A percentile compares a stretch with the other conserved stretches of the same genome.
These are phyloP conservation scores for Plasmodium falciparum DNA, from an alignment of 169 alveolate species.

Conservation along the genomic window DNA sequence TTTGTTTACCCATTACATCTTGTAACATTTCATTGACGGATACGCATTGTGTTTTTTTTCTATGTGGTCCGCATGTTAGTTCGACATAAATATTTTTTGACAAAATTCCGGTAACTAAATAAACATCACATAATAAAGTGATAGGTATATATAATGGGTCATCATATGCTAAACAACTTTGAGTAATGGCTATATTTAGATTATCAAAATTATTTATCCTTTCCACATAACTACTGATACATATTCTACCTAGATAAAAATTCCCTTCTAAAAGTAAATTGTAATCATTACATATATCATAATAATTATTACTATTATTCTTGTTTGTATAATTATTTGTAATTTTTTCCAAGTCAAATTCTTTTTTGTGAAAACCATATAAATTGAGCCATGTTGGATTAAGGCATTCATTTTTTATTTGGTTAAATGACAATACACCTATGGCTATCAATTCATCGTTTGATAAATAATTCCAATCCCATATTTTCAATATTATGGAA, in stretches of 20 bases:
- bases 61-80: conserved; percentile 89
- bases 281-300: conserved; percentile 37
- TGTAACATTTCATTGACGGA: conserved; percentile 36
- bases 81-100: conserved; percentile 80
- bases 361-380: conserved; percentile 87
- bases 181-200: conserved; percentile 89
- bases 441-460: conserved; percentile 80
- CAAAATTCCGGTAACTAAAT: conserved; percentile 86
- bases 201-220: conserved; percentile 86
- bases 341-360: conserved; percentile 75
- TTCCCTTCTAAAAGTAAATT: conserved; percentile 77
- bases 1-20: conserved; percentile 13
- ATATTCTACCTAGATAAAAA: conserved; percentile 90
- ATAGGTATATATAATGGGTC: conserved; percentile 88
- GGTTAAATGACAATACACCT: conserved; percentile 86
- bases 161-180: conserved; percentile 89
- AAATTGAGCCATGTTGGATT: conserved; percentile 92
- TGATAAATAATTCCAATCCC: conserved; percentile 85
- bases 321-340: conserved; percentile 52
- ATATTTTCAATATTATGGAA: conserved; percentile 88
- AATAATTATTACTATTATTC: background rate
- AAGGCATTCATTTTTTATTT: conserved; percentile 82
- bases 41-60: conserved; percentile 87
- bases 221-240: conserved; percentile 91
- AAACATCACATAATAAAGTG: conserved; percentile 89